A percentile compares a stretch with the other conserved stretches of the same genome.
phyloP scores from a whole-genome alignment of 192 early-diverging fungal genomes.

The Rhizophagus sp. region DNA sequence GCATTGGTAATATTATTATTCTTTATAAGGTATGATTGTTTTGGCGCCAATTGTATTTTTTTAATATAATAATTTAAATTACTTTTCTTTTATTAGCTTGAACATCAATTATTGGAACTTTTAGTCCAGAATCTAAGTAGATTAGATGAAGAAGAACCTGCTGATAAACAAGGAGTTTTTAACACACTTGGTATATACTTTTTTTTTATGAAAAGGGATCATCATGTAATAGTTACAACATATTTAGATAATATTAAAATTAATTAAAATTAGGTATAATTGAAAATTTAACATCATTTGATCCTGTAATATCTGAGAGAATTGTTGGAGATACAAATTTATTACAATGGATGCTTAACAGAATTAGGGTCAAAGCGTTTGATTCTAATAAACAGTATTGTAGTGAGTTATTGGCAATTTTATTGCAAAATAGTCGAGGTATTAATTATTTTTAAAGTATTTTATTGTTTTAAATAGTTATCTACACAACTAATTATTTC shows the following conservation, averaged over 20 bases:
- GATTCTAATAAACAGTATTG: constrained; percentile 89
- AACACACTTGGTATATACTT: constrained; percentile 62
- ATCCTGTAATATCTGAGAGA: constrained; percentile 62
- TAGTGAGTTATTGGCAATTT: constrained; percentile 81
- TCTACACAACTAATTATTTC: neutral
- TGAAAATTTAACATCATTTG: constrained; percentile 83
- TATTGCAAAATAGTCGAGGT: constrained; percentile 71
- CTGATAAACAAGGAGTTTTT: constrained; percentile 86
- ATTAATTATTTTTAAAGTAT: constrained; percentile 27
- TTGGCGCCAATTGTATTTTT: neutral
- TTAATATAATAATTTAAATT: neutral
- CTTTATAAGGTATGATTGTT: constrained; percentile 30
- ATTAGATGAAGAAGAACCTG: constrained; percentile 72
- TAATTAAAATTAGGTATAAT: constrained; percentile 55
- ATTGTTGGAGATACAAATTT: constrained; percentile 67
- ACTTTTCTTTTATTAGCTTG: constrained; percentile 32
- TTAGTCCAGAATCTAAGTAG: constrained; percentile 79
- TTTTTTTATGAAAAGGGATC: neutral
- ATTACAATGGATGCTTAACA: constrained; percentile 72
- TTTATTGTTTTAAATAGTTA: neutral
- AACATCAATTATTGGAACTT: constrained; percentile 70
- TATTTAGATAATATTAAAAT: neutral
- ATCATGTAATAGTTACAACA: neutral
- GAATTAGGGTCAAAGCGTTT: constrained; percentile 62
- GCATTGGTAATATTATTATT: constrained; percentile 51